These are phyloP conservation scores for Leccinum ochraceum DNA, from an alignment of 768 basidiomycete genomes.

Conservation along the genomic window DNA sequence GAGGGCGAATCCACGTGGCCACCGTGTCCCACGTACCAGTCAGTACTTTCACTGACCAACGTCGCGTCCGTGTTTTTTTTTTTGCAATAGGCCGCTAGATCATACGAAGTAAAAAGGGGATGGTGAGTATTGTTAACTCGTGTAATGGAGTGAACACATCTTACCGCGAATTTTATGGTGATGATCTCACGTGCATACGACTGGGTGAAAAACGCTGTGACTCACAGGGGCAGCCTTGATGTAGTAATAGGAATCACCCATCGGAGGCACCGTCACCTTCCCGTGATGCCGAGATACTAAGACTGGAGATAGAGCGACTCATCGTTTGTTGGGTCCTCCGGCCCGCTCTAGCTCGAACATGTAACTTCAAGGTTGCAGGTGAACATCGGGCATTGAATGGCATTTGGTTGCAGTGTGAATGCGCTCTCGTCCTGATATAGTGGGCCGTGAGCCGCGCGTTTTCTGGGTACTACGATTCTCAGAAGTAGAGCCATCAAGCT, in stretches of 20 bases:
- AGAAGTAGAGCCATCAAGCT: too few species aligned
- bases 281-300: conserved; percentile 3
- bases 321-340: neutral
- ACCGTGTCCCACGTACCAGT: neutral
- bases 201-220: neutral
- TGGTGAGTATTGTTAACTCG: conserved; percentile 7
- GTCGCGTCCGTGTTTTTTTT: conserved; percentile 46
- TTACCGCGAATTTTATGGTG: neutral
- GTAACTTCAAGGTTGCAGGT: neutral
- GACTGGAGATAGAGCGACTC: neutral
- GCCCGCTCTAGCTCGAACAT: neutral
- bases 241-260: neutral
- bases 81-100: conserved; percentile 46
- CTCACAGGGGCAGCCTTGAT: neutral
- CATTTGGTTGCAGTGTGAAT: neutral
- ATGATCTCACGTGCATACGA: neutral
- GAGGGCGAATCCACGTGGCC: neutral
- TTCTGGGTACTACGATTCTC: neutral
- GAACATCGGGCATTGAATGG: too few species aligned
- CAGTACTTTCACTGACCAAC: neutral
- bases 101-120: neutral
- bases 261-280: conserved; percentile 2
- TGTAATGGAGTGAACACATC: neutral
- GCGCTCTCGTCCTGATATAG: neutral
- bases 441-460: too few species aligned